Base-by-base conservation (phyloP, 345 rosid genomes). In the Salix viminalis region DNA sequence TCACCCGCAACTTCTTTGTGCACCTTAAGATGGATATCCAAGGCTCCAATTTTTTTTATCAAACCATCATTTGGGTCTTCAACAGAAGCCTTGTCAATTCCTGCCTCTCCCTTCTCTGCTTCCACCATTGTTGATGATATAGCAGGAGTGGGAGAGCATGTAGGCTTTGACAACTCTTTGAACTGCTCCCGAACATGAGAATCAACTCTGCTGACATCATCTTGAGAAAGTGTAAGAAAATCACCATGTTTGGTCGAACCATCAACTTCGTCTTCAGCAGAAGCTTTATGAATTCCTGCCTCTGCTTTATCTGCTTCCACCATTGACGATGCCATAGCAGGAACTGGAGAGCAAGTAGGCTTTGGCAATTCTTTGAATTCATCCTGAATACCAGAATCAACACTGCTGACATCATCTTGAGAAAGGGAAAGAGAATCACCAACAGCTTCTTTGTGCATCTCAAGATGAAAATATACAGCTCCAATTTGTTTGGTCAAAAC, bases 191-290 rank as follows among this genome's bases (percentile, higher is more conserved):
- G 23, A 56, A 37, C 19, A 34, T 32, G 9, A 52, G 58, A 32
- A 56, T 42, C 15, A 39, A 37, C 77, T 60, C 24, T 42, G 26
- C 69, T 13, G 66, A 18, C 28, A 34, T 73, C 30, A 11, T 37
- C 28, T 24, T 24, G 64, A n/a, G 34, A 19, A 26, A 37, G 3
- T 36, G 34, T 39, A 58, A 19, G 42, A 74, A 24, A 72, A 39
- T 72, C 64, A 44, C 39, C 54, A 13, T 37, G 75, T 74, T 21
- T 18, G 42, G 50, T 69, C 65, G 70, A 69, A 70, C 64, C 72
- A 18, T 48, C 81, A n/a, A 79, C 80, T 84, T 60, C 79, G 70
- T 77, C 80, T 62, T 72, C 70, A 65, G 21, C 21, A 75, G 18
- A 50, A 65, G 61, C 14, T 67, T 41, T 74, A 75, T 82, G 79